Conservation (phyloP, 2,329 filamentous ascomycete species). For the Verticillium alfalfae region DNA sequence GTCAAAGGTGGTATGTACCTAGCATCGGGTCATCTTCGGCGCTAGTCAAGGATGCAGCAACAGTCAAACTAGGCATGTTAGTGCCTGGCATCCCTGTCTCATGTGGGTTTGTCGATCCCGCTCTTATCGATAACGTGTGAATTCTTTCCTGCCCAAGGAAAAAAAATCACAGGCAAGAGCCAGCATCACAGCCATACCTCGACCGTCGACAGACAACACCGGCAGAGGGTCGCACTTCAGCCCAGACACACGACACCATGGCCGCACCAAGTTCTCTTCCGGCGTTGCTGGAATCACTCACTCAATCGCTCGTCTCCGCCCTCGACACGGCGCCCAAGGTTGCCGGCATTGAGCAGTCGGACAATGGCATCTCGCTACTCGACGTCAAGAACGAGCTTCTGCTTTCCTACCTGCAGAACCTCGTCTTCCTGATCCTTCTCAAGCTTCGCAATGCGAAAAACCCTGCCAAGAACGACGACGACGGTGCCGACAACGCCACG, state of each 20-base stretch:
- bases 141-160: not conserved
- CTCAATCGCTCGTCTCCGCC: constrained; percentile 55
- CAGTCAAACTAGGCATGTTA: not conserved
- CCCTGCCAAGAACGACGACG: constrained; percentile 10
- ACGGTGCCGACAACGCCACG: constrained; percentile 32
- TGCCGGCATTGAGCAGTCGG: constrained; percentile 61
- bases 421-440: constrained; percentile 79
- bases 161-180: not conserved
- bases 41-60: not conserved
- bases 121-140: not conserved
- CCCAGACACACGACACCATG: constrained; percentile 23
- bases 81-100: not conserved
- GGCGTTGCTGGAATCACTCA: constrained; percentile 47
- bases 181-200: not conserved
- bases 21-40: not conserved
- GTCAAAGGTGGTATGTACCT: not conserved
- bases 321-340: constrained; percentile 62
- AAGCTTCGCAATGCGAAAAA: constrained; percentile 60
- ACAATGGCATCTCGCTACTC: constrained; percentile 87
- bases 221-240: not conserved
- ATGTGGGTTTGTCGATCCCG: not conserved
- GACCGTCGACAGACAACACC: not conserved
- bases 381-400: constrained; percentile 97
- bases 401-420: constrained; percentile 89
- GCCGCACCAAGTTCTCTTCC: constrained; percentile 44